Conservation (phyloP, 1,284 basidiomycete genomes). For the Athelia psychrophila region DNA sequence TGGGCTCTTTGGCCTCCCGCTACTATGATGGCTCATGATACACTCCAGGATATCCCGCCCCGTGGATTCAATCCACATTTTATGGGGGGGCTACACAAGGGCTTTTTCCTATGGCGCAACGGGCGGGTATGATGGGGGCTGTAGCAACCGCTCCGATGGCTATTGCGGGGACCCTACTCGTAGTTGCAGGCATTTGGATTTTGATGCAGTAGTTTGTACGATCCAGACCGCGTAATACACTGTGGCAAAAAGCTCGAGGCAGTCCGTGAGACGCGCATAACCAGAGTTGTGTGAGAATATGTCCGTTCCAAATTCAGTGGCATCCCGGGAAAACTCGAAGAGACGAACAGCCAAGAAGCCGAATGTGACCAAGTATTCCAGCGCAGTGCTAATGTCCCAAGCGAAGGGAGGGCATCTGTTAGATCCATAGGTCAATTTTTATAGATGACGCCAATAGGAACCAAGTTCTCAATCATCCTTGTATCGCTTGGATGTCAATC, state of each 20-base stretch:
- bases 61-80: constrained; percentile 1
- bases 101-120: constrained; percentile 1
- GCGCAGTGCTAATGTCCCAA: no score
- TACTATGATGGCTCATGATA: no score
- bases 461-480: no score
- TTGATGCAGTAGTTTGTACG: not conserved
- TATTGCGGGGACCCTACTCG: not conserved
- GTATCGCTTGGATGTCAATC: no score
- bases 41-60: constrained; percentile 1
- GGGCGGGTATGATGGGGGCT: not conserved
- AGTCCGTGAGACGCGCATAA: not conserved
- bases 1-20: no score
- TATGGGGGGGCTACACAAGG: constrained; percentile 6
- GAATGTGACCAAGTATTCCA: no score
- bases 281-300: not conserved
- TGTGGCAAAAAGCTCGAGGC: not conserved
- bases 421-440: no score
- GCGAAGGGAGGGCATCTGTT: no score
- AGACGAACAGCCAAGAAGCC: no score
- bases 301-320: not conserved
- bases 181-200: not conserved
- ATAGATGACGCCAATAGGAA: no score
- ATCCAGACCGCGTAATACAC: not conserved
- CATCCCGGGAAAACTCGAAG: no score
- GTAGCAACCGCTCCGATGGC: not conserved